These are phyloP conservation scores for Elongisporangium undulatum DNA, from an alignment of 352 stramenopile species.

Conservation along the genomic window DNA sequence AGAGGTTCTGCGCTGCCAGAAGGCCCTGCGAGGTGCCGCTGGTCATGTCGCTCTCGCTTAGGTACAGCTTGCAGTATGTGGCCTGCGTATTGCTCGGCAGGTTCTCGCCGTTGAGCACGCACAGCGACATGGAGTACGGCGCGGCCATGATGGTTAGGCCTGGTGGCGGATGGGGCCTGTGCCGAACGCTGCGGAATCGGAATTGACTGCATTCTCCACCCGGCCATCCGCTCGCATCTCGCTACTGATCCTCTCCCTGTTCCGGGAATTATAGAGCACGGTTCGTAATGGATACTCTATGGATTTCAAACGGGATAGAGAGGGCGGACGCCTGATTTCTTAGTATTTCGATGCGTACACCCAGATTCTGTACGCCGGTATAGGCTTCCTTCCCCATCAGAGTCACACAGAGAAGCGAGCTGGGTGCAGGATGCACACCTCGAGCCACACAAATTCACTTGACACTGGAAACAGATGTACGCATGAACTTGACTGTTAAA, in stretches of 20 bases:
- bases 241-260: background rate
- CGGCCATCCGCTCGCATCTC: background rate
- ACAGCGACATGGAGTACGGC: slow-evolving; percentile 42
- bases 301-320: background rate
- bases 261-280: background rate
- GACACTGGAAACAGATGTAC: background rate
- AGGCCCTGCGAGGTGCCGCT: slow-evolving; percentile 24
- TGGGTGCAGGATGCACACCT: no score
- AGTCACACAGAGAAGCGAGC: no score
- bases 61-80: slow-evolving; percentile 69
- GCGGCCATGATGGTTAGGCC: background rate
- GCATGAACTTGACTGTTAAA: no score
- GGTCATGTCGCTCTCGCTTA: slow-evolving; percentile 45
- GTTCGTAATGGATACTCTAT: background rate
- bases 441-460: background rate
- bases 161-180: background rate
- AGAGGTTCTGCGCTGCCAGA: slow-evolving; percentile 6
- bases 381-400: no score
- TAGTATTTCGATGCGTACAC: background rate
- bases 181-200: background rate
- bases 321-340: background rate
- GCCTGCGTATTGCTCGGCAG: slow-evolving; percentile 33
- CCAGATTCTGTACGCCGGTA: background rate
- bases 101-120: slow-evolving; percentile 55
- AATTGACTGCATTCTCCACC: background rate